A percentile compares a stretch with the other conserved stretches of the same genome.
Conservation (phyloP, 75 land plant genomes). For the Sequoia sempervirens region DNA sequence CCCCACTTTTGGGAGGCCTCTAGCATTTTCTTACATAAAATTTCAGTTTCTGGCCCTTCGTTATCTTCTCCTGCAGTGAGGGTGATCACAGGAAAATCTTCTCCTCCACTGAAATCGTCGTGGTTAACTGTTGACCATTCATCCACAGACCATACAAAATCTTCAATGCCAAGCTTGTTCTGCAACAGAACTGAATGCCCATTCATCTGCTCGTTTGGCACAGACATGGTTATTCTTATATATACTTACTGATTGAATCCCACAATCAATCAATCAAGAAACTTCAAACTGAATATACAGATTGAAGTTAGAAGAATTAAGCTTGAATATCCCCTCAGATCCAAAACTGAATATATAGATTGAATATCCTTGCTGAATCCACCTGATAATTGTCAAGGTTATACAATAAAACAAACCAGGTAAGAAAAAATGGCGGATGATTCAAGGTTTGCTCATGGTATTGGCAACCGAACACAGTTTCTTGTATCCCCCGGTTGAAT, state of each 20-base stretch:
- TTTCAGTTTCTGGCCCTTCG: neutral
- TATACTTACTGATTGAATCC: no score
- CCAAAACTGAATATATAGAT: neutral
- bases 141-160: conserved; percentile 23
- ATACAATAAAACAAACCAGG: no score
- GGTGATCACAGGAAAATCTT: conserved; percentile 11
- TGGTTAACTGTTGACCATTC: conserved; percentile 17
- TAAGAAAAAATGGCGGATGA: no score
- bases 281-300: neutral
- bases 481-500: no score
- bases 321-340: neutral
- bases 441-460: no score
- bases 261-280: neutral
- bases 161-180: neutral
- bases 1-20: conserved; percentile 34
- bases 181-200: neutral
- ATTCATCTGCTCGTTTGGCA: neutral
- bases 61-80: neutral
- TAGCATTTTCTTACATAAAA: neutral
- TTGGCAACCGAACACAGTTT: no score
- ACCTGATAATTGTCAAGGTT: no score
- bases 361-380: no score
- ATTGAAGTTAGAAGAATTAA: no score
- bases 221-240: neutral
- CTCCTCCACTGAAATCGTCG: conserved; percentile 17